Percentiles rank a stretch among this genome's conserved stretches.
phyloP scores from a whole-genome alignment of 2,329 filamentous ascomycete species.

The Pyricularia grisea region DNA sequence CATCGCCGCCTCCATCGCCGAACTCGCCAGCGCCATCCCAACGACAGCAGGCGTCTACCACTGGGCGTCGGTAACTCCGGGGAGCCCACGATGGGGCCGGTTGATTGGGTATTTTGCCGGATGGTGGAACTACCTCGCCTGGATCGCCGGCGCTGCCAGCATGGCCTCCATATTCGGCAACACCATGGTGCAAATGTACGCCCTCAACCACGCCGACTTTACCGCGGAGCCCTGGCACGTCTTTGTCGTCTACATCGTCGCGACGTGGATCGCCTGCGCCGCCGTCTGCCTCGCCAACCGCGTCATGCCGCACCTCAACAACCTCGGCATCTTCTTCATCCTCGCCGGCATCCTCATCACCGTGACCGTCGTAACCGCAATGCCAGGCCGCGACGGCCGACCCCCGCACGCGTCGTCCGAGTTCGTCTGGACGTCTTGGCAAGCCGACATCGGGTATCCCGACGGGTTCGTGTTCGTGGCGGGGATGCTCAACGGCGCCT shows the following conservation, averaged over 20 bases:
- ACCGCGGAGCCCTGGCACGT: slow-evolving; percentile 29
- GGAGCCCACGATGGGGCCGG: slow-evolving; percentile 36
- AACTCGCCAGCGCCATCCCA: slow-evolving; percentile 52
- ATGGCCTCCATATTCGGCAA: slow-evolving; percentile 31
- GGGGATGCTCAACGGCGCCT: slow-evolving; percentile 54
- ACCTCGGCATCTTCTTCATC: slow-evolving; percentile 38
- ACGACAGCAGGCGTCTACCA: slow-evolving; percentile 52
- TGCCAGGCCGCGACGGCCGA: slow-evolving; percentile 24
- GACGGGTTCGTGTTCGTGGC: slow-evolving; percentile 30
- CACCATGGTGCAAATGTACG: slow-evolving; percentile 32
- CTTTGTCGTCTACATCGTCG: slow-evolving; percentile 30
- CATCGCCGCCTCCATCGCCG: slow-evolving; percentile 48
- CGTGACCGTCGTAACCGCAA: slow-evolving; percentile 43
- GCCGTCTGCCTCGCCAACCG: slow-evolving; percentile 44
- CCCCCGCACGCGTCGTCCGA: slow-evolving; percentile 18
- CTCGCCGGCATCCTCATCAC: slow-evolving; percentile 30
- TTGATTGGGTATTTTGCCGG: slow-evolving; percentile 35
- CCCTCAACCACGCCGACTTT: slow-evolving; percentile 28
- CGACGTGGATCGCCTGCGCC: slow-evolving; percentile 27
- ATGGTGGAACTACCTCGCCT: slow-evolving; percentile 35
- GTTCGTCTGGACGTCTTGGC: slow-evolving; percentile 31
- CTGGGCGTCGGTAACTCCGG: slow-evolving; percentile 47
- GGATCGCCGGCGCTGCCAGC: slow-evolving; percentile 27
- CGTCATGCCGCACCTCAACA: slow-evolving; percentile 40
- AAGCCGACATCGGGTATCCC: slow-evolving; percentile 27